Conservation (phyloP, 441 rosid genomes). For the Brassica hybrid region DNA sequence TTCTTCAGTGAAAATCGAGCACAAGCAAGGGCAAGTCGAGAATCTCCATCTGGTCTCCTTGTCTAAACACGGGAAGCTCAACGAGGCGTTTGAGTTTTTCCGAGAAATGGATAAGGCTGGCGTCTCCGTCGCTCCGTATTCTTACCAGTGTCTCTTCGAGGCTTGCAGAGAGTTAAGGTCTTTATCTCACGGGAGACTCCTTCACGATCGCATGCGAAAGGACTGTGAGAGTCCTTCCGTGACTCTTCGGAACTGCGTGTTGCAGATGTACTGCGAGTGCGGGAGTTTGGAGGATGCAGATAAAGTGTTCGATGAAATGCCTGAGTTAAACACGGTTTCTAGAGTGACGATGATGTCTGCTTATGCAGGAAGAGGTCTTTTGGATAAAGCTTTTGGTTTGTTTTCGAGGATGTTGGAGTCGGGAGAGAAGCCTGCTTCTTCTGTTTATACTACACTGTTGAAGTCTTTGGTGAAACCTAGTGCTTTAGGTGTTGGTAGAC, state of each 20-base stretch:
- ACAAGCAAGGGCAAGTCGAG: slow-evolving; percentile 55
- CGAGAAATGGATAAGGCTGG: slow-evolving; percentile 58
- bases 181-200: slow-evolving; percentile 54
- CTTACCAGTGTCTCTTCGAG: slow-evolving; percentile 58
- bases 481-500: slow-evolving; percentile 49
- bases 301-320: slow-evolving; percentile 66
- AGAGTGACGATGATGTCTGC: slow-evolving; percentile 61
- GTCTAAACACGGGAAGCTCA: slow-evolving; percentile 64
- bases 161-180: slow-evolving; percentile 51
- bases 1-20: slow-evolving; percentile 40
- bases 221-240: slow-evolving; percentile 43
- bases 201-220: slow-evolving; percentile 50
- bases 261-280: slow-evolving; percentile 61
- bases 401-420: slow-evolving; percentile 49
- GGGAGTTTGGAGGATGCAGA: slow-evolving; percentile 65
- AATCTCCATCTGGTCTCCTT: slow-evolving; percentile 62
- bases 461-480: slow-evolving; percentile 50
- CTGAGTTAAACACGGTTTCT: slow-evolving; percentile 50
- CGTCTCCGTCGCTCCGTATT: slow-evolving; percentile 44
- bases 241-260: slow-evolving; percentile 51
- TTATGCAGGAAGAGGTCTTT: slow-evolving; percentile 46
- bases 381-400: slow-evolving; percentile 49
- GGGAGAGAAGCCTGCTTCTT: slow-evolving; percentile 46
- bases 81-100: slow-evolving; percentile 64
- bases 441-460: slow-evolving; percentile 51